phyloP scores from a whole-genome alignment of 768 basidiomycete genomes.

The Baorangia bicolor region DNA sequence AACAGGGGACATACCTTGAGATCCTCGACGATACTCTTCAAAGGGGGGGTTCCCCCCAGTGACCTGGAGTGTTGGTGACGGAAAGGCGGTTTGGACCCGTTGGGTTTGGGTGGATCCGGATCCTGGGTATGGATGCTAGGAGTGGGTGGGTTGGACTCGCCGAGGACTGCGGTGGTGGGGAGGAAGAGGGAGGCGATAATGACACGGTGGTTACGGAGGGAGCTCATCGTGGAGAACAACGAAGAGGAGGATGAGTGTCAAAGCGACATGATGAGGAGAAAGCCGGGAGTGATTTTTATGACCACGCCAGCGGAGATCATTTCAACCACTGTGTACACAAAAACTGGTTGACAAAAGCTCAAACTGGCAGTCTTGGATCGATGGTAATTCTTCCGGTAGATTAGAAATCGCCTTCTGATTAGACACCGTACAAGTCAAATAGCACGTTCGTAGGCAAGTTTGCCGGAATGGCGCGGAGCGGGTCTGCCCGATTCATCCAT shows the following conservation, averaged over 20 bases:
- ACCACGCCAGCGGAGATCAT: neutral
- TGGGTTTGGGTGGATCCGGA: slow-evolving; percentile 10
- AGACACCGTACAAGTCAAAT: too few relatives aligned
- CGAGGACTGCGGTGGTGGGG: slow-evolving; percentile 67
- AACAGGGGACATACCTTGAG: slow-evolving; percentile 52
- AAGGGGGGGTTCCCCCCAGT: slow-evolving; percentile 31
- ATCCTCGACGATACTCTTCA: slow-evolving; percentile 79
- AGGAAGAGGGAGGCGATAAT: slow-evolving; percentile 86
- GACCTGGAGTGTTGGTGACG: slow-evolving; percentile 22
- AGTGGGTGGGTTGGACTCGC: slow-evolving; percentile 51
- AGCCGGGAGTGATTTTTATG: neutral
- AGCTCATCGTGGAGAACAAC: slow-evolving; percentile 47
- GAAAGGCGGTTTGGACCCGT: slow-evolving; percentile 9
- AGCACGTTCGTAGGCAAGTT: neutral
- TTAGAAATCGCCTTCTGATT: neutral
- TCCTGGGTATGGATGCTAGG: slow-evolving; percentile 38
- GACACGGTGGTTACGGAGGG: slow-evolving; percentile 69
- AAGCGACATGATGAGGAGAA: neutral
- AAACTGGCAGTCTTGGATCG: neutral
- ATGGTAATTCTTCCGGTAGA: neutral
- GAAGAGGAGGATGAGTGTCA: neutral
- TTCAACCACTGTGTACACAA: neutral
- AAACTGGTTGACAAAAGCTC: neutral
- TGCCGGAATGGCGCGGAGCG: neutral
- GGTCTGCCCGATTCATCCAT: neutral